Conservation (phyloP, 208 protist genomes). For the Acanthamoeba sp. region DNA sequence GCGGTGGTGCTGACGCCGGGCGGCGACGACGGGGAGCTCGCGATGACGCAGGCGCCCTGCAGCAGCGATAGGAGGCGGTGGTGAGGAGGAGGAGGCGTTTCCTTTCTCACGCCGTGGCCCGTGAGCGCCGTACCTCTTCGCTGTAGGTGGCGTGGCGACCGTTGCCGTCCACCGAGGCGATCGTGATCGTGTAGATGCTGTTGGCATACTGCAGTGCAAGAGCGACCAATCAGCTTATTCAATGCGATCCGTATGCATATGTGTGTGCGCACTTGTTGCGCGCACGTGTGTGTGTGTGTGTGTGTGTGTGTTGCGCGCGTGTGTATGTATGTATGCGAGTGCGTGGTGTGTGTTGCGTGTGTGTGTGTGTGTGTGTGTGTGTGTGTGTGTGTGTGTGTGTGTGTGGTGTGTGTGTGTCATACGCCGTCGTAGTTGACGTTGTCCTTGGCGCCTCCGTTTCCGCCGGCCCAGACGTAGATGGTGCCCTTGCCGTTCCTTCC, state of each 20-base stretch:
- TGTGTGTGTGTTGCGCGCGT: too few relatives aligned
- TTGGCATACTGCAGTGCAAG: slow-evolving; percentile 47
- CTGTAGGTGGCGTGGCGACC: slow-evolving; percentile 5
- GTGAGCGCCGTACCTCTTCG: background rate
- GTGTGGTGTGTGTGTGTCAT: background rate
- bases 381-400: too few relatives aligned
- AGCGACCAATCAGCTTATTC: background rate
- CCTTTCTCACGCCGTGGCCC: too few relatives aligned
- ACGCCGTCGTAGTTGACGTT: slow-evolving; percentile 72
- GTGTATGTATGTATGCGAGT: too few relatives aligned
- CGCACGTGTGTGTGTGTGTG: too few relatives aligned
- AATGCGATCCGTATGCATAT: too few relatives aligned
- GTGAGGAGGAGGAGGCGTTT: background rate
- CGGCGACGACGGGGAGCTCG: background rate
- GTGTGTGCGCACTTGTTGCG: too few relatives aligned
- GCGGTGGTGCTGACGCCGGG: slow-evolving; percentile 41
- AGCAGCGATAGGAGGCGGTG: background rate
- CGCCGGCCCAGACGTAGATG: slow-evolving; percentile 65
- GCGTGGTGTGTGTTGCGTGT: too few relatives aligned
- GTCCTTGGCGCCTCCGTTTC: slow-evolving; percentile 21
- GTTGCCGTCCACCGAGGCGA: slow-evolving; percentile 30
- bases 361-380: too few relatives aligned
- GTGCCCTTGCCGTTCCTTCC: slow-evolving; percentile 32
- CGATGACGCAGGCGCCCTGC: slow-evolving; percentile 26
- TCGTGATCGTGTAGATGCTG: slow-evolving; percentile 32